Evolutionary conservation across 1,284 basidiomycete genomes (phyloP), one percentile per base, ranked within the genome.

Genomic region (Tilletia walkeri): DNA sequence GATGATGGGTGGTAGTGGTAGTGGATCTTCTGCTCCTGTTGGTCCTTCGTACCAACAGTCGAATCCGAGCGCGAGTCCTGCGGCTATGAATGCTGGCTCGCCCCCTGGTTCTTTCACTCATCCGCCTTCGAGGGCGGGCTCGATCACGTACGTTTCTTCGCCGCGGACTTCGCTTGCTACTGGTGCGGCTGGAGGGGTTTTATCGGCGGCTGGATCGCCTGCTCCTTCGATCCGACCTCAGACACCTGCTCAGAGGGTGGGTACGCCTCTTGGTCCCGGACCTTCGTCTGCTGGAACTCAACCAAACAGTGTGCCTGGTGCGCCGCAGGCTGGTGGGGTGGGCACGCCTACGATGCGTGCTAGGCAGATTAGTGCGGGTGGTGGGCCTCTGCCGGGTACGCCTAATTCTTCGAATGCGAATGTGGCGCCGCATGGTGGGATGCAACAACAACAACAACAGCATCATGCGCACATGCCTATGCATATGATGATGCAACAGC

Each of bases 301-400:
- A 14, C 41, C 24, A 30, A 53, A n/a, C n/a, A 53, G 2, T 1
- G 9, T 53, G 18, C 50, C 50, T 53, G n/a, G n/a, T n/a, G n/a
- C n/a, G 7, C 56, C n/a, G 24, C 56, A 39, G 30, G 59, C 30
- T 34, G 54, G 54, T 34, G 54, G 20, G 10, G 3, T 63, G 36
- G 59, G 59, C 34, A 63, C 59, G 12, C 59, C 59, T 18, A 63
- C 59, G 4, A 63, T 63, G 30, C 34, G 59, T 3, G 59, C 59
- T 10, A 9, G 59, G 59, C 59, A 63, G 59, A 63, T 63, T 34
- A 63, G 59, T 41, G 59, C 36, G 6, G 41, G 41, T 1, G 41
- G 41, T 45, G 41, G 41, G 6, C 9, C 9, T 45, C 12, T 10
- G 50, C 50, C 50, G 50, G 50, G 50, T 7, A 53, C 50, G 16